Conservation (phyloP, 768 basidiomycete genomes). For the Hysterangium stoloniferum region DNA sequence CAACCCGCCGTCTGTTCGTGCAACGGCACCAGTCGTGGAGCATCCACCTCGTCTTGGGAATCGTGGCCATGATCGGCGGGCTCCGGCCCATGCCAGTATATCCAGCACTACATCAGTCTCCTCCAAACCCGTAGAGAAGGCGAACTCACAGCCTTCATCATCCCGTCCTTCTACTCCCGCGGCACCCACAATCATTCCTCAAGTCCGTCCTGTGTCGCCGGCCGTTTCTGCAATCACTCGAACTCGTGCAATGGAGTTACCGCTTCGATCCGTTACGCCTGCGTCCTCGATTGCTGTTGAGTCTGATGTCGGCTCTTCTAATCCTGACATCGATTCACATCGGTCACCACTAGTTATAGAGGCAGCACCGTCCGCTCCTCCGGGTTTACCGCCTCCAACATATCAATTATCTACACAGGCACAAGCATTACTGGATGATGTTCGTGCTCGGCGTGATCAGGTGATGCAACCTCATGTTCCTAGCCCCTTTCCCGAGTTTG, state of each 20-base stretch:
- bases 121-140: constrained; percentile 28
- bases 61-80: constrained; percentile 39
- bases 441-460: constrained; percentile 66
- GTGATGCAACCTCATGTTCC: constrained; percentile 25
- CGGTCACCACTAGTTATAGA: constrained; percentile 29
- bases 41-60: not conserved
- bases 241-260: constrained; percentile 5
- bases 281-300: constrained; percentile 42
- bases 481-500: constrained; percentile 83
- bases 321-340: constrained; percentile 34
- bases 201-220: constrained; percentile 7
- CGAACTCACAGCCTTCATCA: constrained; percentile 40
- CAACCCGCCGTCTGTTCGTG: not conserved
- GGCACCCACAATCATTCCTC: constrained; percentile 19
- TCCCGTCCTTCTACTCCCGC: constrained; percentile 57
- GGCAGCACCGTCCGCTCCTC: constrained; percentile 30
- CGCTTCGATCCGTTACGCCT: constrained; percentile 39
- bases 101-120: constrained; percentile 31
- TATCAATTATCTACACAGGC: constrained; percentile 88
- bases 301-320: constrained; percentile 39
- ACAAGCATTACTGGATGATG: constrained; percentile 76
- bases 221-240: constrained; percentile 5
- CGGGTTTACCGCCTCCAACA: constrained; percentile 32
- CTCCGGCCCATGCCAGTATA: constrained; percentile 23
- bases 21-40: constrained; percentile 16